phyloP scores from a whole-genome alignment of 1,139 yeast genomes.

The Saccharomyces hybrid region DNA sequence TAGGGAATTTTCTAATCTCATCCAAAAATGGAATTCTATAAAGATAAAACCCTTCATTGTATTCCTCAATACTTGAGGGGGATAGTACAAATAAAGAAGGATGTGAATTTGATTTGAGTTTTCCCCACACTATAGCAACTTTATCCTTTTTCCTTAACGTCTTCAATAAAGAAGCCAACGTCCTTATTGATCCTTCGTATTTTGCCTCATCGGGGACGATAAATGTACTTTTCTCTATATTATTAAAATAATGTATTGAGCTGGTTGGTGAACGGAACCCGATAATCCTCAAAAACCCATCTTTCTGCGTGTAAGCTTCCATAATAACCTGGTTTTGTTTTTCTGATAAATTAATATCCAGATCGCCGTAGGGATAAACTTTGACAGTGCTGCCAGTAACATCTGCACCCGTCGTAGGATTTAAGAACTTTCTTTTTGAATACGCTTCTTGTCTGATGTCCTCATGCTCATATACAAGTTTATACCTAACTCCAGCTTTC shows the following conservation, averaged over 20 bases:
- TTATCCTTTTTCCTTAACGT: conserved; percentile 46
- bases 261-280: conserved; percentile 51
- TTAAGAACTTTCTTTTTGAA: conserved; percentile 37
- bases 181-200: conserved; percentile 54
- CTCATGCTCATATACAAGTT: conserved; percentile 45
- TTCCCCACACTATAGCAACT: conserved; percentile 70
- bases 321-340: conserved; percentile 32
- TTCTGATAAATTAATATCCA: conserved; percentile 35
- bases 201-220: conserved; percentile 52
- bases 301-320: conserved; percentile 33
- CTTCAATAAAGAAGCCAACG: conserved; percentile 62
- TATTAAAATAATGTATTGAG: conserved; percentile 45
- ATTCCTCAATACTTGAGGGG: conserved; percentile 39
- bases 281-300: conserved; percentile 46
- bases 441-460: conserved; percentile 49
- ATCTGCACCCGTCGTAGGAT: conserved; percentile 40
- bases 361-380: conserved; percentile 42
- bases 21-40: conserved; percentile 57
- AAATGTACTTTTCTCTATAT: conserved; percentile 49
- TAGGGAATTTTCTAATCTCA: conserved; percentile 50
- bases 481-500: conserved; percentile 37
- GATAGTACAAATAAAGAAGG: conserved; percentile 57
- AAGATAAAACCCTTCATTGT: conserved; percentile 51
- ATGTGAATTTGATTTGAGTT: conserved; percentile 44
- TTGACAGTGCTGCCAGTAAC: conserved; percentile 34